Base-by-base conservation (phyloP, 805 yeast species). In the Isabelozyma gotoi region DNA sequence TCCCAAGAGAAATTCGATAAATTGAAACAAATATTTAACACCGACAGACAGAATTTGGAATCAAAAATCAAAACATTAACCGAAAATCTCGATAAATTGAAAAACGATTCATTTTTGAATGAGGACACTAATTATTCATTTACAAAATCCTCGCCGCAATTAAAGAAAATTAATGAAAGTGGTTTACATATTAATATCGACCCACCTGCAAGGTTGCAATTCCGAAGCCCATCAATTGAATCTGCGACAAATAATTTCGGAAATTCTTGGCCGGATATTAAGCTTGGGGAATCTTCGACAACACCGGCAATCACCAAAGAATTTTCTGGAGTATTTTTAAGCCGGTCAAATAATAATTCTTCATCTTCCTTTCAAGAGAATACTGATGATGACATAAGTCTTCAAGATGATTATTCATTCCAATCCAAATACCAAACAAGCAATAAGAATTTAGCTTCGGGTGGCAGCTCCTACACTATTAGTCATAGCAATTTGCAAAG, bases 201-300 rank as follows among this genome's bases (percentile, higher is more conserved):
- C 5, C 41, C 47, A 2, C 45, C 55, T 2, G 19, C 46, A 16
- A 33, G 14, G 12, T 16, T 36, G 7, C 39, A 36, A 36, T 19
- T 20, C 16, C 29, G 39, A 7, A 16, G 19, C 42, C 18, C 34
- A 38, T 27, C 37, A 36, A 29, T 39, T 35, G 18, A 45, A 46
- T 15, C 46, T 8, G 8, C 39, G 7, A 29, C 33, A 46, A 31
- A 45, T 38, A 18, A 15, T n/a, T 16, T 31, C 31, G 11, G 19
- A 10, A 42, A 42, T 24, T 36, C 47, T 7, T 52, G 55, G 55
- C 38, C 55, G 19, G 53, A 52, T 19, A 70, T 75, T 37, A 64
- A 62, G 36, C 50, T 76, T 41, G 81, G 80, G 5, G 81, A 78
- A 49, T 68, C 80, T 0, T 71, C 80, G 5, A 57, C 66, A 10